Evolutionary conservation across 768 basidiomycete species (phyloP), one percentile per base, ranked within the genome.

Genomic region (Mycena filopes): DNA sequence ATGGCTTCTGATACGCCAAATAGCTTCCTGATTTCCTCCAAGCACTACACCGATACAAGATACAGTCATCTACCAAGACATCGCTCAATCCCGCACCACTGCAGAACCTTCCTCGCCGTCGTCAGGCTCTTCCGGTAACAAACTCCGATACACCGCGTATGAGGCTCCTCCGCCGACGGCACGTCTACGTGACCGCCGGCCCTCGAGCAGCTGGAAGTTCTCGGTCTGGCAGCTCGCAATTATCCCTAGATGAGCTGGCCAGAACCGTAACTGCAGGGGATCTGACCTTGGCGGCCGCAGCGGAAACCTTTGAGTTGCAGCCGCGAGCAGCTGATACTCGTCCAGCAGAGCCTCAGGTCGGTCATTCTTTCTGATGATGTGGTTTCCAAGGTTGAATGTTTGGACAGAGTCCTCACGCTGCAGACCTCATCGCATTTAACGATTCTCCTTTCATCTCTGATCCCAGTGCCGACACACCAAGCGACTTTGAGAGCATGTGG

Each of bases 1-100:
- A 33, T 23, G 20, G 33, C 9, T 54, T 47, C 61, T 56, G 58
- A 60, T 49, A 20, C 21, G 49, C 40, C 38, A 49, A 8, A 54
- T 70, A 94, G 93, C 84, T 94, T 46, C 93, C 92, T 23, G 92
- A 91, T 68, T 90, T 93, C 63, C 74, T 90, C 43, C 66, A 75
- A 29, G 82, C 88, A 4, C 74, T 93, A 41, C 81, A 85, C 45
- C 69, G 63, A 15, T 72, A 81, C 62, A 72, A 70, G 50, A 25
- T 61, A 25, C 31, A 51, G 72, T 42, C 57, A 70, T 65, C 68
- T 29, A 40, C 70, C 26, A 47, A 50, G 58, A 21, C 50, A 25
- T 47, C 70, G 41, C 68, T 69, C 38, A 65, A 63, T 57, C 48
- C 72, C 41, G 59, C 58, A 54, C 59, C 31, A n/a, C n/a, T n/a